Evolutionary conservation across 2,329 filamentous ascomycete species (phyloP).

Genomic region (Albophoma yamanashiensis): DNA sequence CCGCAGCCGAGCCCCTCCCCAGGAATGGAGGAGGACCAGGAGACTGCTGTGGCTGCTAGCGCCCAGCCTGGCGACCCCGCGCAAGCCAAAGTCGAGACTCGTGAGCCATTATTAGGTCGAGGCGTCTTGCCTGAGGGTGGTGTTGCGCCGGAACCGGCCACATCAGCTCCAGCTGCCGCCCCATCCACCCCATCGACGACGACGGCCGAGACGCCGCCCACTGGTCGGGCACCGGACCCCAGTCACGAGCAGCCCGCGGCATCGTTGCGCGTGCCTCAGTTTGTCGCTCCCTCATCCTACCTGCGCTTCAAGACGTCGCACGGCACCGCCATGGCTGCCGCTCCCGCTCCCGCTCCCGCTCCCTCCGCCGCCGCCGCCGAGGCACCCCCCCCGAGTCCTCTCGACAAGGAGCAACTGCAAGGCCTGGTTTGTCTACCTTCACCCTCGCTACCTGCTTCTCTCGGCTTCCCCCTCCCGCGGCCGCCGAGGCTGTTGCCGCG

Average conservation of each 20-base stretch:
- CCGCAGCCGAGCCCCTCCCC: not conserved
- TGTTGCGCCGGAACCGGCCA: not conserved
- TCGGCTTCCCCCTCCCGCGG: not conserved
- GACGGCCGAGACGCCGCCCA: not conserved
- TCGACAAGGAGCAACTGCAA: conserved; percentile 69
- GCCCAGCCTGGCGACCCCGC: conserved; percentile 6
- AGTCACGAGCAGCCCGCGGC: conserved; percentile 2
- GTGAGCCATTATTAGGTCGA: conserved; percentile 6
- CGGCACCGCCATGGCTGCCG: conserved; percentile 22
- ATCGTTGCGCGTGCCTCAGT: conserved; percentile 33
- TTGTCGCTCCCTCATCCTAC: conserved; percentile 51
- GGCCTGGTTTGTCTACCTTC: conserved; percentile 49
- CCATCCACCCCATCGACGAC: not conserved
- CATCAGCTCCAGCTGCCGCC: conserved; percentile 1
- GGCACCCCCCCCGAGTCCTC: conserved; percentile 38
- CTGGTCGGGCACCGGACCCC: not conserved
- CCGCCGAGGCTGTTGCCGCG: not conserved
- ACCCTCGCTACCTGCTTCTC: not conserved
- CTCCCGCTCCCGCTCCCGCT: conserved; percentile 10
- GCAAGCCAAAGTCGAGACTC: conserved; percentile 8
- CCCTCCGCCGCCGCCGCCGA: conserved; percentile 16
- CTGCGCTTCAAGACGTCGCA: conserved; percentile 30
- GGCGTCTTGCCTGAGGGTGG: not conserved
- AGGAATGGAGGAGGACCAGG: conserved; percentile 7
- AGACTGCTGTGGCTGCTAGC: conserved; percentile 3